These are phyloP conservation scores for Oryza punctata DNA, from an alignment of 176 grass and related monocot genomes.

Conservation along the genomic window DNA sequence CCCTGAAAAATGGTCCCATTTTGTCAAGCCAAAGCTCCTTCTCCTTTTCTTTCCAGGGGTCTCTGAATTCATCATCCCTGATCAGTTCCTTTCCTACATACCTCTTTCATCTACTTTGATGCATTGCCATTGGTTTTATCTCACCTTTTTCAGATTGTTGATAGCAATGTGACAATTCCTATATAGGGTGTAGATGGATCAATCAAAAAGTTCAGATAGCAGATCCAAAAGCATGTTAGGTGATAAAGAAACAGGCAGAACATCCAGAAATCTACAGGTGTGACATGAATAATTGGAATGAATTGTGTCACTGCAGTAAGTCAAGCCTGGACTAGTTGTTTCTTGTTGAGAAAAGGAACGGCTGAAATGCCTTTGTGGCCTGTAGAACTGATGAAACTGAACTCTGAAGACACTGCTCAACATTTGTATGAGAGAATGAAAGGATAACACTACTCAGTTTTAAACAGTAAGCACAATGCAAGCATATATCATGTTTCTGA, in stretches of 20 bases:
- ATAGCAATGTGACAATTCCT: conserved; percentile 43
- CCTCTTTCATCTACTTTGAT: conserved; percentile 28
- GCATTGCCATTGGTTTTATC: conserved; percentile 17
- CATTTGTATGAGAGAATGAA: not conserved
- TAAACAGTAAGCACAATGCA: conserved; percentile 19
- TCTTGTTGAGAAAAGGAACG: conserved; percentile 15
- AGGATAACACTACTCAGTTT: not conserved
- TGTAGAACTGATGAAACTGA: conserved; percentile 20
- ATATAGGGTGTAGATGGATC: conserved; percentile 22
- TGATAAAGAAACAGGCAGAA: conserved; percentile 13
- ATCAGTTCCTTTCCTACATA: conserved; percentile 22
- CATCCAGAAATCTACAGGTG: conserved; percentile 40
- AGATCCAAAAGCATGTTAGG: conserved; percentile 30
- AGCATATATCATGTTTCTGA: conserved; percentile 21
- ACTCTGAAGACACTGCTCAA: not conserved
- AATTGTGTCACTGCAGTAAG: not conserved
- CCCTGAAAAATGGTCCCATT: conserved; percentile 36
- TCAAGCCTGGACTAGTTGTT: conserved; percentile 8
- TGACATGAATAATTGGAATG: conserved; percentile 51
- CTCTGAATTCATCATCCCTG: conserved; percentile 30
- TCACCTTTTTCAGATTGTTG: conserved; percentile 28
- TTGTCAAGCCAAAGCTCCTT: conserved; percentile 21
- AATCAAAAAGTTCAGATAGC: conserved; percentile 16
- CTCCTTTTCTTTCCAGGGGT: conserved; percentile 6
- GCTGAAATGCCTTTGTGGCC: not conserved